Evolutionary conservation across 305 asterid genomes (phyloP).

Genomic region (Striga hermonthica): DNA sequence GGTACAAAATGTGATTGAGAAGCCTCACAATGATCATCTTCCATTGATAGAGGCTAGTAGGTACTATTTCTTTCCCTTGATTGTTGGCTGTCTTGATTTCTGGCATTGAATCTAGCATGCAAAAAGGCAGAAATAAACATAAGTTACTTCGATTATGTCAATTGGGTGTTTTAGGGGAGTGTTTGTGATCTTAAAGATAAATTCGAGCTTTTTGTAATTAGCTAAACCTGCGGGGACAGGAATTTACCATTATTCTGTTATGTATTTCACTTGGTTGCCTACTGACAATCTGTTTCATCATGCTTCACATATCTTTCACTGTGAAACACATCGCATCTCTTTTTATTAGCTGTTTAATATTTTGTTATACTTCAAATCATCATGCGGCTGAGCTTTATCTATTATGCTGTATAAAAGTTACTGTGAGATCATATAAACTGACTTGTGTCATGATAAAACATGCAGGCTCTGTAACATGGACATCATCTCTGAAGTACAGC

Average conservation of each 20-base stretch:
- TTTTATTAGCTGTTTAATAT: too few relatives aligned
- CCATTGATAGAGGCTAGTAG: slow-evolving; percentile 99
- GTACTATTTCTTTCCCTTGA: slow-evolving; percentile 35
- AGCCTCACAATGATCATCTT: slow-evolving; percentile 94
- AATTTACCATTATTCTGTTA: too few relatives aligned
- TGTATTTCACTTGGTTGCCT: too few relatives aligned
- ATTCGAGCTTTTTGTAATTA: too few relatives aligned
- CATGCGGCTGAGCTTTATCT: slow-evolving; percentile 5
- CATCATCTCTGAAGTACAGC: slow-evolving; percentile 95
- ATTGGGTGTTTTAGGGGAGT: too few relatives aligned
- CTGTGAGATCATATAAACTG: neutral
- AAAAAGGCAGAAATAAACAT: neutral
- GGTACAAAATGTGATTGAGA: slow-evolving; percentile 88
- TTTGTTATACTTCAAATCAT: too few relatives aligned
- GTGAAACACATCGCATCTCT: neutral
- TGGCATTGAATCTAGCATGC: neutral
- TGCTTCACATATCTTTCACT: neutral
- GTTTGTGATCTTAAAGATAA: too few relatives aligned
- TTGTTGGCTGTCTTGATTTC: neutral
- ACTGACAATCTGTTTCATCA: too few relatives aligned
- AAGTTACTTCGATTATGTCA: neutral
- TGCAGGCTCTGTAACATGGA: slow-evolving; percentile 98
- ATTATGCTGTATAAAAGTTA: neutral
- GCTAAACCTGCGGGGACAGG: too few relatives aligned
- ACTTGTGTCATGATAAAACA: neutral